Base-by-base conservation (phyloP, 495 filamentous ascomycete genomes). In the Letharia lupina region DNA sequence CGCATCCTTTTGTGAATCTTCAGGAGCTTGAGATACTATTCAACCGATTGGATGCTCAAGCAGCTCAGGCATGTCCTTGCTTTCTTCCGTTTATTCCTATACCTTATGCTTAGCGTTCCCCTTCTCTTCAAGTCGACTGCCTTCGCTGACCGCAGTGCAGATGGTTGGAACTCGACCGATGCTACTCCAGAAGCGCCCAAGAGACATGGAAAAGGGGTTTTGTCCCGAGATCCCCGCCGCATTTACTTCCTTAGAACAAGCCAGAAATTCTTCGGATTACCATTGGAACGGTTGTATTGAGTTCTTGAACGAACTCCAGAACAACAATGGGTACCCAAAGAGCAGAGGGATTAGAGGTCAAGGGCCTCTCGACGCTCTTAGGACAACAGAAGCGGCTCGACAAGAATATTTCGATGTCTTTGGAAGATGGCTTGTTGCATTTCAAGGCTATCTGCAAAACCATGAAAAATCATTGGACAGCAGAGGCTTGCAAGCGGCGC, bases 201-300 rank as follows among this genome's bases (percentile, higher is more conserved):
- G 23, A 56, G 37, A 60, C 15, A 44, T 20, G 18, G 40, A 45
- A 15, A 63, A 39, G 4, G 68, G 70, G 2, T 72, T 70, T n/a
- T 28, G 60, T 54, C 42, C 64, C 40, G 66, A 60, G 6, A 47
- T 70, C n/a, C 68, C 70, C 0, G 28, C 33, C 6, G 56, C n/a
- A 13, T 72, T 72, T 40, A 33, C 45, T 37, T 68, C 50, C n/a
- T 48, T 72, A 6, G 68, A 70, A 2, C 68, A 72, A 56, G 70
- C 70, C 12, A 56, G 63, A 8, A 72, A 72, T 39, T 64, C 42
- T n/a, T 64, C 68, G 20, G 70, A 70, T 56, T 72, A 61, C 23
- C 52, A 70, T 37, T 65, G 64, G 70, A 69, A 67, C 47, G 23
- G 18, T 1, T 65, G n/a, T 15, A 20, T 62, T 13, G 35, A 61